Evolutionary conservation across 1,284 basidiomycete species (phyloP), one percentile per base, ranked within the genome.

Genomic region (Stygiomarasmius scandens): DNA sequence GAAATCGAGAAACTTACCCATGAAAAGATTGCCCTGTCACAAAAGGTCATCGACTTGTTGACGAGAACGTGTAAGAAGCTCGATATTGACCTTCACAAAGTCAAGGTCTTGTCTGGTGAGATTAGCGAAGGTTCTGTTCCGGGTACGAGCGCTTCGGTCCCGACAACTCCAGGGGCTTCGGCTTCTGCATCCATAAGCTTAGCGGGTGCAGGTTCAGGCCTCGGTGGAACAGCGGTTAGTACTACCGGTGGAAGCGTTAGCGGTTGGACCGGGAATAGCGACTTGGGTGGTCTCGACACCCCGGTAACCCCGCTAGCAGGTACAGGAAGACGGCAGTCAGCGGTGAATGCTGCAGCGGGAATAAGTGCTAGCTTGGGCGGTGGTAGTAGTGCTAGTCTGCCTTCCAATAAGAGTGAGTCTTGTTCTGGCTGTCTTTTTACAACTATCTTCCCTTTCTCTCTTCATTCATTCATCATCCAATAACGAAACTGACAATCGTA

Each of bases 11-110:
- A 72, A 45, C 76, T 88, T 12, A 74, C 80, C 0, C 65, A 71
- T 1, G 84, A 87, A 69, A 88, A 88, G 69, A 71, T 79, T 24
- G 66, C 62, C 22, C 77, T 87, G 16, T 81, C 86, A 0, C 74
- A 83, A 61, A 77, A 80, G 11, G 72, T 88, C 51, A 78, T 84
- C 22, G 75, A 77, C 44, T 76, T 87, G 49, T 73, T 87, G 23
- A 73, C 73, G 32, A 74, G 82, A 34, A 84, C 85, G 16, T 75
- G 79, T 45, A 75, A 80, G 14, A 76, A 82, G 29, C 76, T 88
- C 22, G 83, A 87, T 61, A 71, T 78, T 20, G 85, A 88, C 65
- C 71, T 87, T 22, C 71, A 72, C 56, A 79, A 79, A 62, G 84
- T 87, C 20, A 74, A 83, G 48, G 72, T 79, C 25, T 69, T 86